Evolutionary conservation across 2,329 filamentous ascomycete genomes (phyloP).

Genomic region (Epichloe sp.): DNA sequence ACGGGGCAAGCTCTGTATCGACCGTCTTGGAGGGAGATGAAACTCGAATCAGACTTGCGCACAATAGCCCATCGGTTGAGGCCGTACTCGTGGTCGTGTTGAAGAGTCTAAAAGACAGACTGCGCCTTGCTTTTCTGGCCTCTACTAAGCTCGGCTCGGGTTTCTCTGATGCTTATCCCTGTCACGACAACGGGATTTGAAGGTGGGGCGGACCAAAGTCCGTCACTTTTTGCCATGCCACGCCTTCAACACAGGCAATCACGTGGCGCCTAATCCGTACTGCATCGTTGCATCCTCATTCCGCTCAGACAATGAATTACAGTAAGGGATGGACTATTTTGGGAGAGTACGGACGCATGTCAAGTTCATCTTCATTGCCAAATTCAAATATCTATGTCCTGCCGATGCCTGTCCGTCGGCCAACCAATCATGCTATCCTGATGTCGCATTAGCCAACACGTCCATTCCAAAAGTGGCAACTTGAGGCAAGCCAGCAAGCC

Average conservation of each 20-base stretch:
- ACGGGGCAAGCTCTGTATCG: not conserved
- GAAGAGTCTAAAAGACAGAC: not conserved
- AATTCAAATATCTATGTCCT: not conserved
- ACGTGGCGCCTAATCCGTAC: not conserved
- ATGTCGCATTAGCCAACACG: not conserved
- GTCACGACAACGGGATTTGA: conserved; percentile 1
- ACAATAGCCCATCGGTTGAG: not conserved
- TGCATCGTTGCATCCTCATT: too few relatives aligned
- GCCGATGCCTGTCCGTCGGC: not conserved
- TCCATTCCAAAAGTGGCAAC: not conserved
- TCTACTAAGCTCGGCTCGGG: not conserved
- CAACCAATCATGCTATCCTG: not conserved
- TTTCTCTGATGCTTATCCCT: conserved; percentile 1
- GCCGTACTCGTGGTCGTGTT: not conserved
- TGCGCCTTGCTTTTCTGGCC: conserved; percentile 1
- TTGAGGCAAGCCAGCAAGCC: not conserved
- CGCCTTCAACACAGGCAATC: not conserved
- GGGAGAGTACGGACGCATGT: too few relatives aligned
- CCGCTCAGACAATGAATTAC: too few relatives aligned
- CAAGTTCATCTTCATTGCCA: too few relatives aligned
- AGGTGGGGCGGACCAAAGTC: conserved; percentile 1
- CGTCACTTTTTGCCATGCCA: too few relatives aligned
- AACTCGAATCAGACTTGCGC: not conserved
- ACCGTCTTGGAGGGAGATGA: not conserved
- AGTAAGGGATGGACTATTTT: too few relatives aligned